Evolutionary conservation across 257 asterid species (phyloP), one percentile per base, ranked within the genome.

Genomic region (Lithospermum erythrorhizon): DNA sequence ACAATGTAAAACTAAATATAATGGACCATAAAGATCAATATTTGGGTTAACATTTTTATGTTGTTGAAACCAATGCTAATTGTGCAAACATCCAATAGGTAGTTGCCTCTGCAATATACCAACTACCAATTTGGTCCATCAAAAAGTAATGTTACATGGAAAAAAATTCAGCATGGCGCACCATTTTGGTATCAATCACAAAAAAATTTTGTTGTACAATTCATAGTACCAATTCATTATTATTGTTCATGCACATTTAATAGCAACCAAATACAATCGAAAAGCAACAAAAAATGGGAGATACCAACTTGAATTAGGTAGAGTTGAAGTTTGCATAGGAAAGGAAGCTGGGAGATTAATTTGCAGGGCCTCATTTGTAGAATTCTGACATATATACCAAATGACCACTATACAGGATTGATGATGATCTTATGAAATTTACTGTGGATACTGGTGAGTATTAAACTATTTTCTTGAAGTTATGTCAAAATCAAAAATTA

Each of bases 21-120:
- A 65, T 56, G 75, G 77, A 76, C 83, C 80, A 64, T 61, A 10
- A 51, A 57, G 32, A 23, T 16, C 41, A 54, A 55, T 57, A 45
- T 24, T 32, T 9, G 52, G 45, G 14, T 18, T 27, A 41, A 41
- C 68, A 54, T 17, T 14, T 25, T 5, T 53, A 5, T 41, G 49
- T 3, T 41, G 19, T 18, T 11, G 35, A 58, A 16, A 22, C 49
- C 16, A 41, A 41, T 41, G 49, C 49, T 14, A 41, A 41, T 41
- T 11, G 49, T 8, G 49, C 49, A 41, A 41, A 41, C 49, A 41
- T 41, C 49, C 49, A 41, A 41, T 41, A 13, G 49, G 49, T 41
- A 41, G 49, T 41, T 41, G 49, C 17, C 13, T 41, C 3, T 41
- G 49, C 49, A 41, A 0, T 41, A 41, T 41, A 41, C 49, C 16